These are phyloP conservation scores for Eutrema yunnanense DNA, from an alignment of 345 rosid genomes.

Conservation along the genomic window DNA sequence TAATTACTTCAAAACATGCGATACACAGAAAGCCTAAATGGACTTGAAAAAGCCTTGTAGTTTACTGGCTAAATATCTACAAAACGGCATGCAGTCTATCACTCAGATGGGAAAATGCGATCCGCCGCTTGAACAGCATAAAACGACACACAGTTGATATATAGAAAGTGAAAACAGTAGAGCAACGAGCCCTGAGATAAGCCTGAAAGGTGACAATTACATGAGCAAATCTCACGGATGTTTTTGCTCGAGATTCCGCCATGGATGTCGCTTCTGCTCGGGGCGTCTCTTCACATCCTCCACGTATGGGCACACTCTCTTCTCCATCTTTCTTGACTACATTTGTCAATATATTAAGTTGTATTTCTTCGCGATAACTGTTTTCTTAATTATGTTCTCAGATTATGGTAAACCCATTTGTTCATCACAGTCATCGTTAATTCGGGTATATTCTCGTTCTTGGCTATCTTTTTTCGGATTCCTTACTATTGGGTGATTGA, in stretches of 20 bases:
- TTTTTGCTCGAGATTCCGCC: constrained; percentile 24
- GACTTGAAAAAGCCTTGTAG: not conserved
- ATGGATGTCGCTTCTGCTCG: constrained; percentile 50
- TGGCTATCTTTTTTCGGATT: not conserved
- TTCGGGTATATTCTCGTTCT: constrained; percentile 33
- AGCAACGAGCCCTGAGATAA: constrained; percentile 19
- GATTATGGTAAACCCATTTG: constrained; percentile 29
- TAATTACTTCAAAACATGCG: not conserved
- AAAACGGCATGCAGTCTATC: constrained; percentile 16
- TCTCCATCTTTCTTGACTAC: not conserved
- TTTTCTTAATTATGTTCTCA: constrained; percentile 15
- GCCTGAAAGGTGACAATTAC: constrained; percentile 46
- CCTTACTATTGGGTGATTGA: not conserved
- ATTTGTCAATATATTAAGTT: not conserved
- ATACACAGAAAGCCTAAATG: not conserved
- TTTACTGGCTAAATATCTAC: not conserved
- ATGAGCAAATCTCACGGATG: constrained; percentile 24
- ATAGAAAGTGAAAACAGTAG: constrained; percentile 10
- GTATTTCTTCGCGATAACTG: not conserved
- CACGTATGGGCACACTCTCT: constrained; percentile 19
- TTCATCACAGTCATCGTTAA: constrained; percentile 27
- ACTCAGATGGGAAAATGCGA: not conserved
- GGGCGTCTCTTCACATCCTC: constrained; percentile 24
- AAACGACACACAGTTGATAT: constrained; percentile 6
- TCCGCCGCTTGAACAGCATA: not conserved